phyloP scores from a whole-genome alignment of 2,329 filamentous ascomycete genomes.

The Microsporum canis region DNA sequence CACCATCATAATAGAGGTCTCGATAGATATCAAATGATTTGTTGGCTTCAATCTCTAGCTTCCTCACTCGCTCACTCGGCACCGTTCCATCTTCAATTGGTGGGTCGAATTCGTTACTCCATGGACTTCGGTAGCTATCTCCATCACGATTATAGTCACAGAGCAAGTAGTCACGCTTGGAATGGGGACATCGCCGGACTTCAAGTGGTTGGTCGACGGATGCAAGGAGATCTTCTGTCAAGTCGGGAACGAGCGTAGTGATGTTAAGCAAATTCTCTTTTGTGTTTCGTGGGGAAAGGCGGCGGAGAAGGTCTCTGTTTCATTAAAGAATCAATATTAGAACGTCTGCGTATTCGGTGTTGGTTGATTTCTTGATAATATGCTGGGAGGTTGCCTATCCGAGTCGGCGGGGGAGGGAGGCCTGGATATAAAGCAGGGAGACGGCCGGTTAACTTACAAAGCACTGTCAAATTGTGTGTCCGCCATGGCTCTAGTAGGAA shows the following conservation, averaged over 20 bases:
- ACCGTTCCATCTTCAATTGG: conserved; percentile 77
- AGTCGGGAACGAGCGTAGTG: conserved; percentile 74
- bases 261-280: conserved; percentile 78
- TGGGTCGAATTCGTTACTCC: conserved; percentile 97
- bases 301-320: conserved; percentile 85
- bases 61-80: conserved; percentile 78
- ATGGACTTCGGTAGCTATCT: conserved; percentile 94
- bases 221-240: conserved; percentile 94
- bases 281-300: conserved; percentile 89
- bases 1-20: conserved; percentile 86
- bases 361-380: background rate
- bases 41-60: conserved; percentile 89
- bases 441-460: conserved; percentile 29
- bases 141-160: conserved; percentile 99
- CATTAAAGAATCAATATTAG: background rate
- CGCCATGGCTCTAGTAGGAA: conserved; percentile 23
- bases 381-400: background rate
- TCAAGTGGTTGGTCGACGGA: conserved; percentile 93
- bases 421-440: background rate
- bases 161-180: conserved; percentile 88
- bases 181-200: conserved; percentile 72
- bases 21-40: conserved; percentile 95
- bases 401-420: conserved; percentile 12
- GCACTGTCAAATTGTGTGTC: conserved; percentile 42
- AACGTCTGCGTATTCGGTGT: background rate